Percentiles rank a stretch among this genome's conserved stretches.
Evolutionary conservation across 352 stramenopile species (phyloP).

Genomic region (Globisporangium camurandrum): DNA sequence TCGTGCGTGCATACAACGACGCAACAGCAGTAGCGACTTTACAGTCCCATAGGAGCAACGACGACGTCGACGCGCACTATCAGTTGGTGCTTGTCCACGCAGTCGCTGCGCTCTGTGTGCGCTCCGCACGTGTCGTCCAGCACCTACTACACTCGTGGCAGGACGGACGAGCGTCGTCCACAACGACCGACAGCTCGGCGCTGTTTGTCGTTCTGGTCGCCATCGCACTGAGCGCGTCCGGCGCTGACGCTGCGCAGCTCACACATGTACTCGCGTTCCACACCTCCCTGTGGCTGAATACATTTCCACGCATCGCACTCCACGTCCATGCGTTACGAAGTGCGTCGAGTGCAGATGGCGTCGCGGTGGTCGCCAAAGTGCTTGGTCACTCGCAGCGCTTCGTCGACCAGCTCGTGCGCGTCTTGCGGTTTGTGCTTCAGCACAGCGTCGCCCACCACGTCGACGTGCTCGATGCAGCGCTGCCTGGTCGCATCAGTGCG

Average conservation of each 20-base stretch:
- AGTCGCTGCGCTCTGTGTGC: slow-evolving; percentile 8
- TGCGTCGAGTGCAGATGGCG: background rate
- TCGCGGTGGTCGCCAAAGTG: slow-evolving; percentile 1
- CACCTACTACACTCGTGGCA: slow-evolving; percentile 5
- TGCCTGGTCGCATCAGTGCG: slow-evolving; percentile 6
- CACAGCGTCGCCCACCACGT: slow-evolving; percentile 16
- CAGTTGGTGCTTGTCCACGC: slow-evolving; percentile 22
- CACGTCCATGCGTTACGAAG: background rate
- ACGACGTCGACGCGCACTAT: slow-evolving; percentile 7
- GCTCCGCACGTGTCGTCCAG: slow-evolving; percentile 2
- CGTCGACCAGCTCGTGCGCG: background rate
- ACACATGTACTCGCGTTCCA: slow-evolving; percentile 6
- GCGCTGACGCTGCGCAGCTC: slow-evolving; percentile 10
- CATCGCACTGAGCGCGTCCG: slow-evolving; percentile 1
- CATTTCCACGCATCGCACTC: slow-evolving; percentile 13
- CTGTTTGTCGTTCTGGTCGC: slow-evolving; percentile 19
- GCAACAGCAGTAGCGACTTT: background rate
- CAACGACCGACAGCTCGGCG: slow-evolving; percentile 1
- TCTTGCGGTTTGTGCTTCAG: slow-evolving; percentile 13
- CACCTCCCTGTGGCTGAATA: slow-evolving; percentile 30
- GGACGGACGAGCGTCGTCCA: background rate
- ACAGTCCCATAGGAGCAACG: too few relatives aligned
- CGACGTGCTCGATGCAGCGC: slow-evolving; percentile 16
- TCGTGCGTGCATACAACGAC: slow-evolving; percentile 5
- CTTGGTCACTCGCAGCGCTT: slow-evolving; percentile 10